These are phyloP conservation scores for Ampelomyces quisqualis DNA, from an alignment of 2,329 filamentous ascomycete species.

Conservation along the genomic window DNA sequence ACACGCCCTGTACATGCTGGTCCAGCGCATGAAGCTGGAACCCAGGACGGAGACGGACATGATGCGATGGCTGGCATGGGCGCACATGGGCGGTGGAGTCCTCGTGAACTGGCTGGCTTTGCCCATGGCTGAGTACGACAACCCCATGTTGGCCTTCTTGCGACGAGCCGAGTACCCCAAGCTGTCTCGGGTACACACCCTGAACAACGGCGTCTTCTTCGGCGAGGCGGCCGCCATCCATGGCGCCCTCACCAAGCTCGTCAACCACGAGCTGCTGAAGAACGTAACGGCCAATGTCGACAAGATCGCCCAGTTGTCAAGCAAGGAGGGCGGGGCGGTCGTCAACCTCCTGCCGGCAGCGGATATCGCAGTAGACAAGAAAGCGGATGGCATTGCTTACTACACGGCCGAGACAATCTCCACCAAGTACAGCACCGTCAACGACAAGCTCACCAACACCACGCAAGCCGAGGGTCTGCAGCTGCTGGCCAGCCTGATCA, in stretches of 20 bases:
- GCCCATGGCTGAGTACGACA: conserved; percentile 77
- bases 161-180: conserved; percentile 73
- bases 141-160: conserved; percentile 69
- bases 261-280: conserved; percentile 56
- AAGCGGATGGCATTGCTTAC: conserved; percentile 70
- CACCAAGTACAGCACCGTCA: conserved; percentile 65
- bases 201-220: conserved; percentile 71
- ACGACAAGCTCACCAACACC: conserved; percentile 59
- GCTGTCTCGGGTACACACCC: conserved; percentile 70
- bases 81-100: conserved; percentile 81
- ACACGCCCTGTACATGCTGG: conserved; percentile 73
- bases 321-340: conserved; percentile 59
- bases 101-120: conserved; percentile 77
- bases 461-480: conserved; percentile 61
- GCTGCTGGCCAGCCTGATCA: conserved; percentile 73
- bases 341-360: conserved; percentile 55
- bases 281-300: conserved; percentile 58
- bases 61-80: conserved; percentile 89
- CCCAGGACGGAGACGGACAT: conserved; percentile 56
- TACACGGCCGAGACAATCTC: conserved; percentile 68
- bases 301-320: conserved; percentile 59
- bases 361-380: conserved; percentile 64
- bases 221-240: conserved; percentile 60
- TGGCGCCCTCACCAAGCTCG: conserved; percentile 44
- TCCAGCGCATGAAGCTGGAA: conserved; percentile 55